Evolutionary conservation across 2,329 filamentous ascomycete genomes (phyloP).

Genomic region (Cercospora sp.): DNA sequence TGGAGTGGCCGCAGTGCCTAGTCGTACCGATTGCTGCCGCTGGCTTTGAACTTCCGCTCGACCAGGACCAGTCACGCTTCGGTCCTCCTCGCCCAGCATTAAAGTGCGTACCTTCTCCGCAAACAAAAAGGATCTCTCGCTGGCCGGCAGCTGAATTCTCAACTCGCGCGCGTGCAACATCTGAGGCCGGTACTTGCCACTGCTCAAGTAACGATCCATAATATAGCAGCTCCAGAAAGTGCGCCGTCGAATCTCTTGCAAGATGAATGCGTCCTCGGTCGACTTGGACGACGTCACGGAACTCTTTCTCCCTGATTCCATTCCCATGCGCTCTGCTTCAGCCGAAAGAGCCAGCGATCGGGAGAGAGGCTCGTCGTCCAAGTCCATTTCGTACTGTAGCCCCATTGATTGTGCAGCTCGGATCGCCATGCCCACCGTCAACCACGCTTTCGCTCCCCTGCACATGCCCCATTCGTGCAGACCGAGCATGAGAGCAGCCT

Average conservation of each 20-base stretch:
- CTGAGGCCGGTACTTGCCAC: constrained; percentile 61
- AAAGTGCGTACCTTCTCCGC: constrained; percentile 58
- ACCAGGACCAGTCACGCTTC: constrained; percentile 37
- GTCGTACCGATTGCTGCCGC: constrained; percentile 49
- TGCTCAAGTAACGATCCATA: constrained; percentile 67
- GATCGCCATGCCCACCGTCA: constrained; percentile 61
- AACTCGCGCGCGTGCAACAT: constrained; percentile 62
- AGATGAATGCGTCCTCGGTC: constrained; percentile 50
- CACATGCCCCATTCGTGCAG: constrained; percentile 71
- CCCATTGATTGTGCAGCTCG: constrained; percentile 63
- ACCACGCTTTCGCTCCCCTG: constrained; percentile 63
- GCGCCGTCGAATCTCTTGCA: constrained; percentile 64
- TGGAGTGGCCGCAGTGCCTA: constrained; percentile 29
- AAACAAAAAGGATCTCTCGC: constrained; percentile 64
- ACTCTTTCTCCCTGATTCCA: constrained; percentile 27
- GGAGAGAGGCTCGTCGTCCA: constrained; percentile 40
- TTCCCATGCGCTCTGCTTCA: constrained; percentile 44
- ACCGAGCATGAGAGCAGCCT: constrained; percentile 69
- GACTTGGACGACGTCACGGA: constrained; percentile 29
- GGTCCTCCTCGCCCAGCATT: constrained; percentile 48
- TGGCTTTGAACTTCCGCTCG: constrained; percentile 45
- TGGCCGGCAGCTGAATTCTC: constrained; percentile 66
- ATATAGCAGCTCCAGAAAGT: constrained; percentile 76
- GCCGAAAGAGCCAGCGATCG: constrained; percentile 41
- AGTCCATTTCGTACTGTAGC: constrained; percentile 58